Evolutionary conservation across 2,329 filamentous ascomycete genomes (phyloP).

Genomic region (Aureobasidium musti): DNA sequence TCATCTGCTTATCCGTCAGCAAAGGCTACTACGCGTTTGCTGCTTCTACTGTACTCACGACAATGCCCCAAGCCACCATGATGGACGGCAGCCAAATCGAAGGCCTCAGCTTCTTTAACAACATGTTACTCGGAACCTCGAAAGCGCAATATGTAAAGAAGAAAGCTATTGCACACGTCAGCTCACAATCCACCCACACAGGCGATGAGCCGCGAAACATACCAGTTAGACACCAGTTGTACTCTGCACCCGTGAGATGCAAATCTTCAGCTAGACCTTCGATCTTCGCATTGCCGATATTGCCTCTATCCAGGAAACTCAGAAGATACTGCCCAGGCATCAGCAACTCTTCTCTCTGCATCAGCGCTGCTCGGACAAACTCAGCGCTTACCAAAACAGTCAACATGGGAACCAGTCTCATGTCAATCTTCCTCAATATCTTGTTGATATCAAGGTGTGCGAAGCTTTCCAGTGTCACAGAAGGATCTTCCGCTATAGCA

Average conservation of each 20-base stretch:
- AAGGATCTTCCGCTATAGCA: constrained; percentile 30
- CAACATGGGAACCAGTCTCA: constrained; percentile 44
- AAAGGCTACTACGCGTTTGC: rapidly evolving
- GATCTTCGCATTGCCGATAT: constrained; percentile 38
- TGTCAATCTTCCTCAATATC: constrained; percentile 48
- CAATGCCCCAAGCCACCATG: constrained; percentile 39
- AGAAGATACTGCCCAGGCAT: constrained; percentile 35
- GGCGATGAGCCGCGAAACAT: background rate
- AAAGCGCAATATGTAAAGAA: constrained; percentile 47
- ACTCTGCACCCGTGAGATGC: constrained; percentile 47
- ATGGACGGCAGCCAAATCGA: constrained; percentile 37
- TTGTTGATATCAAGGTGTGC: constrained; percentile 51
- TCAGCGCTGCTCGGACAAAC: background rate
- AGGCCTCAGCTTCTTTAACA: constrained; percentile 44
- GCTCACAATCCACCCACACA: background rate
- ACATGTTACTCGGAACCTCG: constrained; percentile 47
- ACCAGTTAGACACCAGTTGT: constrained; percentile 48
- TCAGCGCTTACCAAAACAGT: constrained; percentile 39
- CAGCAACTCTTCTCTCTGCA: background rate
- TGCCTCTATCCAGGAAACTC: constrained; percentile 37
- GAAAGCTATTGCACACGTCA: constrained; percentile 37
- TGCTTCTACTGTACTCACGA: background rate
- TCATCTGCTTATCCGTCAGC: constrained; percentile 38
- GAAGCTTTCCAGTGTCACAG: constrained; percentile 42
- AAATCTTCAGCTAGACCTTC: constrained; percentile 35